These are phyloP conservation scores for Suhomyces sp. DNA, from an alignment of 805 yeast genomes.

Conservation along the genomic window DNA sequence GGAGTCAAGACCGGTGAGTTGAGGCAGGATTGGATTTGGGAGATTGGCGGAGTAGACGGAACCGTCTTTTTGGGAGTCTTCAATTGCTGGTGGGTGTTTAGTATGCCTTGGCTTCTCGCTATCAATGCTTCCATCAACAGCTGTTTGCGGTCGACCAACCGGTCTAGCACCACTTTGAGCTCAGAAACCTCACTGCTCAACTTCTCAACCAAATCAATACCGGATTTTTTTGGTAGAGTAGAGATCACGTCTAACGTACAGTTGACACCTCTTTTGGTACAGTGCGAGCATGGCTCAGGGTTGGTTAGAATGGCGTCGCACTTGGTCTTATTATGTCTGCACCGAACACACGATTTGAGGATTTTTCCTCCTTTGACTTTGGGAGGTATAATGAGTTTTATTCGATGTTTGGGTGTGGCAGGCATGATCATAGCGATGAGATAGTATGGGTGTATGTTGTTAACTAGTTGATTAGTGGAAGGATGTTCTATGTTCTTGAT, in stretches of 20 bases:
- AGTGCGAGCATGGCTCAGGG: constrained; percentile 58
- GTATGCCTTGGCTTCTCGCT: constrained; percentile 4
- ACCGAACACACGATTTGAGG: constrained; percentile 56
- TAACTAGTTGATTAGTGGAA: background rate
- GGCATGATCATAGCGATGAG: constrained; percentile 12
- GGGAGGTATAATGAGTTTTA: constrained; percentile 12
- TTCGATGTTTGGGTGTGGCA: constrained; percentile 7
- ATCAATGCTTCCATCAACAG: constrained; percentile 14
- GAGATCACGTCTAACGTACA: constrained; percentile 55
- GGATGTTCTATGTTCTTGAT: background rate
- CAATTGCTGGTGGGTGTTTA: background rate
- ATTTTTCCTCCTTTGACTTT: constrained; percentile 13
- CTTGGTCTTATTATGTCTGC: constrained; percentile 64
- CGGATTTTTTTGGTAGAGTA: constrained; percentile 44
- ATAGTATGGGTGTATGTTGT: background rate
- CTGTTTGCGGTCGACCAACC: constrained; percentile 20
- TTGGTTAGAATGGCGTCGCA: constrained; percentile 54
- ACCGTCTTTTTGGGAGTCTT: background rate
- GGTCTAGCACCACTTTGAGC: constrained; percentile 22
- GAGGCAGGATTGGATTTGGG: constrained; percentile 13
- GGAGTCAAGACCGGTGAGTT: constrained; percentile 6
- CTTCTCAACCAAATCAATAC: constrained; percentile 23
- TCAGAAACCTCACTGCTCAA: constrained; percentile 24
- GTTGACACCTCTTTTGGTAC: constrained; percentile 47
- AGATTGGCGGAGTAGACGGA: constrained; percentile 9